These are phyloP conservation scores for Dictyostelium citrinum DNA, from an alignment of 78 protist genomes.

Conservation along the genomic window DNA sequence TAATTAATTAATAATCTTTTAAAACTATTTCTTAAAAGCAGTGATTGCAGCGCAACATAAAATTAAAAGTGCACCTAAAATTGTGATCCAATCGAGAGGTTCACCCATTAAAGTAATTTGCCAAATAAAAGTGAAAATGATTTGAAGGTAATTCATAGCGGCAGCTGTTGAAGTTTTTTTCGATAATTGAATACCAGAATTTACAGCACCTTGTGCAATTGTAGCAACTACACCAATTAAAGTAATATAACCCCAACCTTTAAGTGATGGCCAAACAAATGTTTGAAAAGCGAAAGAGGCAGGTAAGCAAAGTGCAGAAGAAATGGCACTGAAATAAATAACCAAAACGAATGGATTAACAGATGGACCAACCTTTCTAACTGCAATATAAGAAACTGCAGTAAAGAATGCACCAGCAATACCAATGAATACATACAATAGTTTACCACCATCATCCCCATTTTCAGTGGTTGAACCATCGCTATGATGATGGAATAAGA, in stretches of 20 bases:
- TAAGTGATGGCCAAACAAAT: slow-evolving; percentile 23
- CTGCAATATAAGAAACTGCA: slow-evolving; percentile 26
- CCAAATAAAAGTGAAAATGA: slow-evolving; percentile 60
- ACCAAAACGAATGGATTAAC: slow-evolving; percentile 56
- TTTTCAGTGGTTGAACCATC: neutral
- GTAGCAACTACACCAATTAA: slow-evolving; percentile 17
- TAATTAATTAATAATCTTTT: neutral
- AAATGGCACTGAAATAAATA: neutral
- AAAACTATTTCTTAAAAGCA: slow-evolving; percentile 9
- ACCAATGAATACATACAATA: slow-evolving; percentile 26
- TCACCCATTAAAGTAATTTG: neutral
- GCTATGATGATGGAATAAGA: slow-evolving; percentile 6
- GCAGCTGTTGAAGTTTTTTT: slow-evolving; percentile 48
- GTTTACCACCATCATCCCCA: neutral
- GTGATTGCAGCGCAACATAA: slow-evolving; percentile 40
- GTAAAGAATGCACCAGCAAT: slow-evolving; percentile 34
- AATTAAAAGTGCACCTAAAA: slow-evolving; percentile 31
- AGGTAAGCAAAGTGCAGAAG: neutral
- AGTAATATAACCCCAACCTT: slow-evolving; percentile 4
- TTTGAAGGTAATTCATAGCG: slow-evolving; percentile 52
- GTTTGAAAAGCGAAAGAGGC: neutral
- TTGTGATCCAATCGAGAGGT: neutral
- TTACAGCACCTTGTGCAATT: slow-evolving; percentile 17
- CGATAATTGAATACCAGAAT: slow-evolving; percentile 41
- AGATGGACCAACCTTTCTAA: slow-evolving; percentile 53